phyloP scores from a whole-genome alignment of 1,284 basidiomycete species.

The Fomitopsis pinicola region DNA sequence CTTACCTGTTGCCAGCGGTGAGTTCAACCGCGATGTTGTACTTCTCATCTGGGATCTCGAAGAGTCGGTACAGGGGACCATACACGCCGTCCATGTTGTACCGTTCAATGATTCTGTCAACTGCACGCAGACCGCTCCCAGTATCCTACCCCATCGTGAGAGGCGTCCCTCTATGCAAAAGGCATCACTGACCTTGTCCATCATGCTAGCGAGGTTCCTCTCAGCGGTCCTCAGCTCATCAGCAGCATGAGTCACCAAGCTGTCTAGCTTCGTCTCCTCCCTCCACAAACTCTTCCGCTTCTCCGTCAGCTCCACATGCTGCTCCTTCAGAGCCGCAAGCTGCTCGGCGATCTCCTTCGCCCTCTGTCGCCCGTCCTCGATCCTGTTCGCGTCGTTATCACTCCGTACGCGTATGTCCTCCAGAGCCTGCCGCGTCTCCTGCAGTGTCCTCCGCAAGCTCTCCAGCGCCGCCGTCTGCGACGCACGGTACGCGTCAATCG shows the following conservation, averaged over 20 bases:
- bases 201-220: conserved; percentile 81
- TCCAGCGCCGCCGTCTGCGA: conserved; percentile 50
- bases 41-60: conserved; percentile 84
- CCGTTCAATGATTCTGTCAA: conserved; percentile 77
- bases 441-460: conserved; percentile 42
- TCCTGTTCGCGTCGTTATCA: conserved; percentile 58
- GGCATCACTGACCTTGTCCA: conserved; percentile 78
- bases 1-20: conserved; percentile 89
- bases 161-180: background rate
- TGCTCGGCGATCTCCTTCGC: conserved; percentile 67
- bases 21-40: conserved; percentile 94
- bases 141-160: conserved; percentile 62
- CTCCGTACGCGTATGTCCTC: conserved; percentile 58
- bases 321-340: conserved; percentile 62
- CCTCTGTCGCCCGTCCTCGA: conserved; percentile 74
- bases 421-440: conserved; percentile 42
- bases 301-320: conserved; percentile 72
- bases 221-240: conserved; percentile 83
- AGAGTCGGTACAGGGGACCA: conserved; percentile 92
- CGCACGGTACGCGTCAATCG: conserved; percentile 54
- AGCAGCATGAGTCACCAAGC: conserved; percentile 69
- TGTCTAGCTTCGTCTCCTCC: conserved; percentile 87
- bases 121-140: conserved; percentile 79
- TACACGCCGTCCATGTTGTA: conserved; percentile 79
- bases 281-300: conserved; percentile 92